These are phyloP conservation scores for Venturia pyrina DNA, from an alignment of 2,329 filamentous ascomycete genomes.

Conservation along the genomic window DNA sequence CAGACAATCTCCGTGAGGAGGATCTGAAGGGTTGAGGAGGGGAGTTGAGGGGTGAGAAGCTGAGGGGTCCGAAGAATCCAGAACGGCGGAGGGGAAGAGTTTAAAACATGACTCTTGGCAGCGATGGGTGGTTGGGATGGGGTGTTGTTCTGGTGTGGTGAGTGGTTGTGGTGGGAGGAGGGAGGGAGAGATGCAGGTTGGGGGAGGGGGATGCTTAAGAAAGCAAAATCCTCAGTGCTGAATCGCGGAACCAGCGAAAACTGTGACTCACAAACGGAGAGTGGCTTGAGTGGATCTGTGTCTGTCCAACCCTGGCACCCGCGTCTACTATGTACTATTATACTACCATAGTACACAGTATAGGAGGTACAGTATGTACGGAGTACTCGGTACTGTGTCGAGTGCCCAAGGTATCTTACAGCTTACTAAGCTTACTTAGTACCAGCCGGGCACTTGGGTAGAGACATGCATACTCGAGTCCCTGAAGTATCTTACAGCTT, in stretches of 20 bases:
- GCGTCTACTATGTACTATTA: no score
- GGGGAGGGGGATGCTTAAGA: neutral
- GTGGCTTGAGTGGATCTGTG: neutral
- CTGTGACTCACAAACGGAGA: neutral
- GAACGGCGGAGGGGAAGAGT: conserved; percentile 3
- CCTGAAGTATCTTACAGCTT: no score
- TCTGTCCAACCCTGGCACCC: neutral
- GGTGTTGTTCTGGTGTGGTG: neutral
- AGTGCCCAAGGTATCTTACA: no score
- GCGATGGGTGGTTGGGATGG: neutral
- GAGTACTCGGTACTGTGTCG: neutral
- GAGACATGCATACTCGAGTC: no score
- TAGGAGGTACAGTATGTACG: no score
- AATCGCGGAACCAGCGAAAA: neutral
- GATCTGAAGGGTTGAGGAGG: conserved; percentile 23
- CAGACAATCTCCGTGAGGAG: conserved; percentile 41
- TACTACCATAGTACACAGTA: no score
- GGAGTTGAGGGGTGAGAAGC: neutral
- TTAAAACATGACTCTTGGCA: neutral
- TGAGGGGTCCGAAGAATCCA: conserved; percentile 4
- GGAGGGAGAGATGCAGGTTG: no score
- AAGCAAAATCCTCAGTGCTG: neutral
- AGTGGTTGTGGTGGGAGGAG: neutral
- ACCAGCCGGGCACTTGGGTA: no score
- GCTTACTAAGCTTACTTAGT: no score